Percentiles rank a stretch among this genome's conserved stretches.
phyloP scores from a whole-genome alignment of 257 asterid genomes.

The Ocimum tenuiflorum region DNA sequence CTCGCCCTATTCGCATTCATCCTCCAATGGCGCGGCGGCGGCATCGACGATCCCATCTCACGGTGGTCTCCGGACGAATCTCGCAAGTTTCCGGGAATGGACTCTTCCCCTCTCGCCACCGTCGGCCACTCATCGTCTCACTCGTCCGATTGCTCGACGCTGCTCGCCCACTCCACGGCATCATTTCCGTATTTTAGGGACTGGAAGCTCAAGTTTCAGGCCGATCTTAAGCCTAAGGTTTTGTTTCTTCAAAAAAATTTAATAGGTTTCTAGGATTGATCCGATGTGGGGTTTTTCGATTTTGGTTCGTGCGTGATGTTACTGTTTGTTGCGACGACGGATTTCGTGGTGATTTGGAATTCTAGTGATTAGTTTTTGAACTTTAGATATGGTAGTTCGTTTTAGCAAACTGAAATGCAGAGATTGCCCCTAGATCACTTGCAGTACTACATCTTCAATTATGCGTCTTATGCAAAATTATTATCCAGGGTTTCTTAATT shows the following conservation, averaged over 20 bases:
- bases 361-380: background rate
- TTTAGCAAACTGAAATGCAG: background rate
- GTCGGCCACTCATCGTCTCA: slow-evolving; percentile 27
- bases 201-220: slow-evolving; percentile 37
- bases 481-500: background rate
- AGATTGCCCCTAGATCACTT: slow-evolving; percentile 5
- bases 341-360: slow-evolving; percentile 16
- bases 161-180: slow-evolving; percentile 35
- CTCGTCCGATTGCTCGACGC: slow-evolving; percentile 46
- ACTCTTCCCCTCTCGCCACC: slow-evolving; percentile 40
- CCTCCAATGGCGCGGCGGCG: slow-evolving; percentile 89
- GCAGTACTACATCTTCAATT: background rate
- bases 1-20: slow-evolving; percentile 68
- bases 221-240: slow-evolving; percentile 59
- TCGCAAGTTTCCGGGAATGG: slow-evolving; percentile 53
- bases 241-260: background rate
- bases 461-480: slow-evolving; percentile 13
- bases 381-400: background rate
- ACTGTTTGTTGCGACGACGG: slow-evolving; percentile 5
- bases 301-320: background rate
- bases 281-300: slow-evolving; percentile 13
- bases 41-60: slow-evolving; percentile 47
- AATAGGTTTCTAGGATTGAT: slow-evolving; percentile 11
- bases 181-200: slow-evolving; percentile 47
- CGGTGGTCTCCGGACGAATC: slow-evolving; percentile 46